phyloP scores from a whole-genome alignment of 2,329 filamentous ascomycete genomes.

The Lomentospora prolificans region DNA sequence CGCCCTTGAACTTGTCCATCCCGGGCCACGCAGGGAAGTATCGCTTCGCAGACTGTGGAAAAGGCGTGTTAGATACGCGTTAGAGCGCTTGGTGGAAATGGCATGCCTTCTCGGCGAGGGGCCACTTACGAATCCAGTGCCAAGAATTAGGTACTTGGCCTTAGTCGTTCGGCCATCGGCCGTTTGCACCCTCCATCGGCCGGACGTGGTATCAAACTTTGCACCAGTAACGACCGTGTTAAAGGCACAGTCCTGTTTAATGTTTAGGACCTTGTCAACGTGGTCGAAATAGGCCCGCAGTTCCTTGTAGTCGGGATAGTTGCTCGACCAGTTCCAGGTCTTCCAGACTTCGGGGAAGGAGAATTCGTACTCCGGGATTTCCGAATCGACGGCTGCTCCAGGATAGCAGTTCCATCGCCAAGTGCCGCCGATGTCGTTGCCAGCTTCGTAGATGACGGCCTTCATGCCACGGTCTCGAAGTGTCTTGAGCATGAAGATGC shows the following conservation, averaged over 20 bases:
- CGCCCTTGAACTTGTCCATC: conserved; percentile 48
- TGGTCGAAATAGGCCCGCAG: conserved; percentile 50
- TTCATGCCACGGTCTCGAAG: conserved; percentile 39
- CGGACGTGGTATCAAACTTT: conserved; percentile 35
- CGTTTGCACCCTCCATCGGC: conserved; percentile 40
- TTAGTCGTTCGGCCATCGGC: conserved; percentile 37
- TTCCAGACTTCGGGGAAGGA: conserved; percentile 40
- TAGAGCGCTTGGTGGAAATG: neutral
- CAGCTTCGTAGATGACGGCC: conserved; percentile 41
- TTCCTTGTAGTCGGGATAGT: conserved; percentile 41
- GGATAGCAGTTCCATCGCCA: conserved; percentile 51
- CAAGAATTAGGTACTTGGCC: conserved; percentile 41
- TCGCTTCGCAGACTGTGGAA: conserved; percentile 40
- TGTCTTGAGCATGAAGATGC: conserved; percentile 40
- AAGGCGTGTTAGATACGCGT: neutral
- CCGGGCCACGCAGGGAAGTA: conserved; percentile 52
- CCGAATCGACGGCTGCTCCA: conserved; percentile 42
- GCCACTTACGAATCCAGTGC: conserved; percentile 37
- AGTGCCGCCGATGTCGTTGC: conserved; percentile 37
- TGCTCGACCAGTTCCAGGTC: conserved; percentile 46
- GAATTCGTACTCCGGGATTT: conserved; percentile 43
- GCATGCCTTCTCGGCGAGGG: neutral
- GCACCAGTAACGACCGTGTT: conserved; percentile 43
- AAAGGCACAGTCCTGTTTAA: conserved; percentile 49
- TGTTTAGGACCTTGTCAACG: conserved; percentile 41